Base-by-base conservation (phyloP, 345 rosid genomes). In the Salix udensis region DNA sequence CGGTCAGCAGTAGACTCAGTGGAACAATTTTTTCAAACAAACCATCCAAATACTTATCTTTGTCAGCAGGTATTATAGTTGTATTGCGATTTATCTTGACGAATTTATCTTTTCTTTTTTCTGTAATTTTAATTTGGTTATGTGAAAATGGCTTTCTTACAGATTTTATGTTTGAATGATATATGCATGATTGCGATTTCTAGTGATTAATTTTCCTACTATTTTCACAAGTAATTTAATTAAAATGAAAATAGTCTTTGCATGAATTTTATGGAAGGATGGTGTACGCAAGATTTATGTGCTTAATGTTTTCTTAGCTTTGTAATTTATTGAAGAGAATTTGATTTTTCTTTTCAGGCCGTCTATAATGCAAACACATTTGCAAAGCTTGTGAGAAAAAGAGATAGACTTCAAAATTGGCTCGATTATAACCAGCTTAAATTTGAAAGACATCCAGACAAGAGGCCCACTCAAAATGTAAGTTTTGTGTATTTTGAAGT, bases 31-130 rank as follows among this genome's bases (percentile, higher is more conserved):
- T 96, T 96, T 70, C 87, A 80, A 79, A 91, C 81, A 40, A 96
- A 92, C 84, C 99, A 93, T 80, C 95, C 96, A 34, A 89, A 88
- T 78, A 91, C 90, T 74, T 96, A 93, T 82, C 98, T 93, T 50
- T 88, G 91, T 86, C 98, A 96, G 68, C 98, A 93, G 88, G 99
- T 93, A 70, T 19, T 68, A 37, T 67, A 48, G 39, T 71, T 77
- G 30, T 26, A 18, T 34, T 34, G 50, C 23, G 24, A 50, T 36
- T 39, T 39, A 24, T 71, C 67, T 70, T 40, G 3, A n/a, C 23
- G 14, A 7, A 18, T 31, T 36, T 10, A 13, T 42, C 12, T n/a
- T 9, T 40, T 68, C 1, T 36, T 62, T 50, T 26, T 28, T 46
- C 30, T 30, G 58, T n/a, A 69, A 10, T 48, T 66, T n/a, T 62